Base-by-base conservation (phyloP, 495 filamentous ascomycete genomes). In the Penicillium egyptiacum region DNA sequence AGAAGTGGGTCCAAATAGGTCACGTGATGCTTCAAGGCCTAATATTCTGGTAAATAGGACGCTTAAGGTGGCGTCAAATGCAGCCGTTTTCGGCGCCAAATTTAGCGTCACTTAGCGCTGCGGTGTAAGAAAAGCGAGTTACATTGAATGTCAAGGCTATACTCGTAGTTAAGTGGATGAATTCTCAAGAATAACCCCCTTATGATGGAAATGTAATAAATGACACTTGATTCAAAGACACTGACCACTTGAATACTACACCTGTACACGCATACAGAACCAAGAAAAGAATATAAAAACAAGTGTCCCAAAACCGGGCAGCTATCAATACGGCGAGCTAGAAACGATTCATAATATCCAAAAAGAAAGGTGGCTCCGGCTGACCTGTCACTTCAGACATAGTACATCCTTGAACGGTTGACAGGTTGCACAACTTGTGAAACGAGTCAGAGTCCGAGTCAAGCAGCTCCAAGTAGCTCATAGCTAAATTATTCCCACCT, bases 401-500 rank as follows among this genome's bases (percentile, higher is more conserved):
- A 33, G 12, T 16, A 20, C 17, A 53, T 0, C 41, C 53, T n/a
- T 35, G 41, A 25, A 46, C 41, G 35, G 31, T 11, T 12, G 42
- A 37, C 14, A 55, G 9, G 28, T 28, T 46, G 31, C 53, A 37
- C 31, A 47, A 39, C 10, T 40, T 39, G n/a, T 39, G 20, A 39
- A 19, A 55, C 2, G 7, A 20, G 5, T 28, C 53, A 2, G 30
- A 47, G n/a, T 28, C 53, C n/a, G 42, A 55, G 22, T 55, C 53
- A 10, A 55, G 53, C 7, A 55, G 42, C 4, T 30, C 33, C 19
- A 55, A 35, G 17, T 55, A 55, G 2, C 35, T 47, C 31, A 12
- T 47, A 23, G 53, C 53, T 17, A 55, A 4, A 28, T 55, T 55
- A 17, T 55, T 55, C 31, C 53, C 43, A n/a, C 43, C 33, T 14